Evolutionary conservation across 1,139 yeast genomes (phyloP).

Genomic region (Debaryomyces sp.): DNA sequence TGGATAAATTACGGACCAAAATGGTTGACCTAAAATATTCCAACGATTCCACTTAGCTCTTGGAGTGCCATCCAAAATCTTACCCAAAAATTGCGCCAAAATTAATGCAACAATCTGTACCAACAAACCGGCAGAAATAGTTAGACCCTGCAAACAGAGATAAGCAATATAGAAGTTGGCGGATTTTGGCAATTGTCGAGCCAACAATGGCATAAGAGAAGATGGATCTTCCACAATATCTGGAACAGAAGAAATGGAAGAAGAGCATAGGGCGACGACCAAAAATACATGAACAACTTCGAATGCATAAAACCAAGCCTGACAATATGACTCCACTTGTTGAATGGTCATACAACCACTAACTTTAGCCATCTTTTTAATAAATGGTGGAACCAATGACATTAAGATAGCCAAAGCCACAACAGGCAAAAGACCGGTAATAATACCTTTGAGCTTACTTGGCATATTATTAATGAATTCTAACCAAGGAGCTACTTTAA

Average conservation of each 20-base stretch:
- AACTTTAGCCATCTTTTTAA: constrained; percentile 64
- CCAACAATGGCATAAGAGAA: constrained; percentile 57
- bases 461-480: constrained; percentile 75
- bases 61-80: constrained; percentile 48
- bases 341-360: constrained; percentile 75
- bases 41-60: constrained; percentile 51
- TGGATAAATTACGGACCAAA: constrained; percentile 45
- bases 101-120: constrained; percentile 47
- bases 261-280: constrained; percentile 78
- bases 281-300: constrained; percentile 84
- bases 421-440: constrained; percentile 87
- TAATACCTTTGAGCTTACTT: constrained; percentile 64
- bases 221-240: constrained; percentile 57
- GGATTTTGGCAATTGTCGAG: constrained; percentile 65
- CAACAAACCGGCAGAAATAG: constrained; percentile 40
- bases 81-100: constrained; percentile 49
- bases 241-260: constrained; percentile 72
- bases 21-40: constrained; percentile 45
- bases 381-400: constrained; percentile 75
- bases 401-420: constrained; percentile 79
- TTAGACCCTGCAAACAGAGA: constrained; percentile 47
- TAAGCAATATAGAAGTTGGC: constrained; percentile 71
- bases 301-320: constrained; percentile 85
- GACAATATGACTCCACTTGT: constrained; percentile 78
- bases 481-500: constrained; percentile 68